A percentile compares a stretch with the other conserved stretches of the same genome.
Evolutionary conservation across 176 grass and related monocot genomes (phyloP).

Genomic region (Cenchrus americanus): DNA sequence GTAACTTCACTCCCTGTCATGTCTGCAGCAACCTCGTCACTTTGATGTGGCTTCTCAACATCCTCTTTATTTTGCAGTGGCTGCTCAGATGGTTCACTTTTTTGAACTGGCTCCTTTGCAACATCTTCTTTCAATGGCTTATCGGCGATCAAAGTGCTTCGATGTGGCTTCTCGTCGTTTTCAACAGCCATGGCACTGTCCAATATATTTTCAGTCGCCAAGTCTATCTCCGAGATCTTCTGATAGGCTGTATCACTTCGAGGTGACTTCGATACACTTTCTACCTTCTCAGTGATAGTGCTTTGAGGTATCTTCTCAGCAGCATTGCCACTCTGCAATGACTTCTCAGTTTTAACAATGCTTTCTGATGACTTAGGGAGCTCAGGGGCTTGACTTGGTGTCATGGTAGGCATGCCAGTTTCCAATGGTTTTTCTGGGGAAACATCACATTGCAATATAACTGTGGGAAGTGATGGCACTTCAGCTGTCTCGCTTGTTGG

Average conservation of each 20-base stretch:
- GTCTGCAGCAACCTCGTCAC: slow-evolving; percentile 12
- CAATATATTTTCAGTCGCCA: background rate
- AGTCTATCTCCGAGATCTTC: background rate
- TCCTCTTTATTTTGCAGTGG: slow-evolving; percentile 40
- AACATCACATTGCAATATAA: slow-evolving; percentile 18
- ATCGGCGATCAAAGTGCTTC: background rate
- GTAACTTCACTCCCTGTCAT: background rate
- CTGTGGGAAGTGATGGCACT: background rate
- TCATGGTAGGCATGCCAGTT: slow-evolving; percentile 4
- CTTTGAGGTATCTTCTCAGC: slow-evolving; percentile 28
- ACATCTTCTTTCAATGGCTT: slow-evolving; percentile 24
- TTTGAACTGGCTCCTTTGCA: slow-evolving; percentile 38
- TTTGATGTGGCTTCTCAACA: slow-evolving; percentile 39
- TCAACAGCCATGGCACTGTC: slow-evolving; percentile 10
- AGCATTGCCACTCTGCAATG: slow-evolving; percentile 12
- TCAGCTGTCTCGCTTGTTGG: background rate
- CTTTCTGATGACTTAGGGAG: slow-evolving; percentile 40
- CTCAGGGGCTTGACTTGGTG: slow-evolving; percentile 7
- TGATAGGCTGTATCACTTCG: slow-evolving; percentile 21
- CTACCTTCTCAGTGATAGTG: background rate
- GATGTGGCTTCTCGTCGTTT: background rate
- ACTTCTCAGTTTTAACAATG: slow-evolving; percentile 28
- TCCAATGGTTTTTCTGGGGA: slow-evolving; percentile 6
- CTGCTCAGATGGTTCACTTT: slow-evolving; percentile 33
- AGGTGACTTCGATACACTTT: slow-evolving; percentile 29